phyloP scores from a whole-genome alignment of 495 filamentous ascomycete species.

The Daldinia decipiens region DNA sequence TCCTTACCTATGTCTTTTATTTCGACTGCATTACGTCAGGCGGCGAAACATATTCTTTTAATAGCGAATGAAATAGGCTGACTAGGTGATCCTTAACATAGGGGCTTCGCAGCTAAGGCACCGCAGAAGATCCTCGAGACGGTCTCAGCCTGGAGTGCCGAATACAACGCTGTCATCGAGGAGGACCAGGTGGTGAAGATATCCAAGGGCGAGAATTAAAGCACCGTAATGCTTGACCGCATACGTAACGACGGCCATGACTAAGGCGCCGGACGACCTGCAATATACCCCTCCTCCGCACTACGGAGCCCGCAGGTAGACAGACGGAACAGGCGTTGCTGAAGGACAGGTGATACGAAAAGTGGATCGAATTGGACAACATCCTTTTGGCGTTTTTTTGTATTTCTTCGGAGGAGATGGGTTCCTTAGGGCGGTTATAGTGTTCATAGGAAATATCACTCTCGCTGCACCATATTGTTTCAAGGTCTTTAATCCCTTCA shows the following conservation, averaged over 20 bases:
- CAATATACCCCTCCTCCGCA: slow-evolving; percentile 38
- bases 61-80: slow-evolving; percentile 10
- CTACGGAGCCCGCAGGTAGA: slow-evolving; percentile 14
- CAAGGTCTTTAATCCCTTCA: background rate
- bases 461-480: background rate
- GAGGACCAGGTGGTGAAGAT: slow-evolving; percentile 72
- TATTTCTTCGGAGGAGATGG: slow-evolving; percentile 7
- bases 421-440: slow-evolving; percentile 16
- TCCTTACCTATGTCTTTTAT: slow-evolving; percentile 1
- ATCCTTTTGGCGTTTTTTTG: slow-evolving; percentile 32
- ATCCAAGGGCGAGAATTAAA: slow-evolving; percentile 24
- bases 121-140: slow-evolving; percentile 73
- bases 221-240: background rate
- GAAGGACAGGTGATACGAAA: slow-evolving; percentile 21
- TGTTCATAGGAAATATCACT: slow-evolving; percentile 30
- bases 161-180: slow-evolving; percentile 76
- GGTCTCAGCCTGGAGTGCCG: slow-evolving; percentile 70
- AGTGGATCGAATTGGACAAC: slow-evolving; percentile 23
- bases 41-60: background rate
- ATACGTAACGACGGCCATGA: slow-evolving; percentile 1
- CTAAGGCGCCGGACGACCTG: slow-evolving; percentile 20
- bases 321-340: slow-evolving; percentile 15
- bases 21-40: background rate
- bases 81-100: slow-evolving; percentile 45
- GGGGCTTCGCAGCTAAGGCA: slow-evolving; percentile 80